Evolutionary conservation across 495 filamentous ascomycete species (phyloP), one percentile per base, ranked within the genome.

Genomic region (Podospora didyma): DNA sequence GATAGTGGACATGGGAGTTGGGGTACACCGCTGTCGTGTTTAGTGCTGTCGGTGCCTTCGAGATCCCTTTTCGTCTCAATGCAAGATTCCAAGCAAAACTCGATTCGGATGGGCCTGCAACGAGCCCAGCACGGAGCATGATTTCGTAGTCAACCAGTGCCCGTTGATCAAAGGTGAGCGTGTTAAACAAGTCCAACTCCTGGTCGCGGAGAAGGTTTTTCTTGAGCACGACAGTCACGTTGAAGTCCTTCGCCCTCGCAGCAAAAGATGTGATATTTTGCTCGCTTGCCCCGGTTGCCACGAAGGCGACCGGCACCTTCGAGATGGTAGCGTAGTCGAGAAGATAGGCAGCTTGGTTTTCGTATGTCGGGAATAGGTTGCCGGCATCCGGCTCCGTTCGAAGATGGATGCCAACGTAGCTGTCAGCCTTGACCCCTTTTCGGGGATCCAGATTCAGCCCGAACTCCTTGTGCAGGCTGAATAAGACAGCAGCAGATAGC

Each of bases 121-220:
- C 62, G 7, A 57, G 37, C 22, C 63, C 66, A 3, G 55, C 58
- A 16, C 68, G 51, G 20, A 70, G 57, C 64, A 75, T 62, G 26
- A 77, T 60, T 60, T 69, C 68, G 50, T 65, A 74, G 61, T 77
- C 74, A 9, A 77, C 62, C 28, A 71, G 39, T 0, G 57, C 67
- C 22, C 63, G 62, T 59, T 75, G 74, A 37, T 69, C 66, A 60
- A 62, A 70, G 5, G 60, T 63, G 24, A 74, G 17, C 2, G 10
- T 48, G 16, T 64, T 31, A 10, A 73, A 53, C 24, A 60, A 28
- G 22, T 39, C 49, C 44, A 64, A 47, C 19, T 64, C 72, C 1
- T 57, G 62, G 7, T 56, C 57, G 7, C 63, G 58, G 17, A 68
- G 61, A 1, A 71, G 12, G n/a, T 63, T 59, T 14, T 49, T 39